Evolutionary conservation across 164 flowering plant species (phyloP), one percentile per base, ranked within the genome.

Genomic region (Aristolochia contorta): DNA sequence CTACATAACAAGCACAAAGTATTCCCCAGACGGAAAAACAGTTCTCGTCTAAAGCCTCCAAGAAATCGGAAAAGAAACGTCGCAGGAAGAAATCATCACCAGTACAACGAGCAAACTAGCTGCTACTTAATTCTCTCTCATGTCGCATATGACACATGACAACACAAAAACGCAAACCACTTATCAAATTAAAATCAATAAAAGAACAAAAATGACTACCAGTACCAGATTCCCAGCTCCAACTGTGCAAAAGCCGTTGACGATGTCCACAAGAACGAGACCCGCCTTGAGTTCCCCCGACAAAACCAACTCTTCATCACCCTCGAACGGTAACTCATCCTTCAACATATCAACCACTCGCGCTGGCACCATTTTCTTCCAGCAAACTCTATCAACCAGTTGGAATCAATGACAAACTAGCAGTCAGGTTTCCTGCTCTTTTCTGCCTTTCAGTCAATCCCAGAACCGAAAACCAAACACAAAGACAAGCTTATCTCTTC

Each of bases 211-310:
- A 47, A 33, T 21, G 6, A 16, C 2, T 1, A 12, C 21, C 16
- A 56, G 58, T 24, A 77, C 83, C 84, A 84, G 74, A 68, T 69
- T 74, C 22, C 90, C 90, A 68, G 84, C 80, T 49, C 90, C 90
- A 58, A 79, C 81, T 27, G 86, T 80, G 67, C 89, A 84, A 71
- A 84, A 82, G 20, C 89, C 86, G 73, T 84, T 84, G 68, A 79
- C 68, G 66, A 80, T 56, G 67, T 82, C 86, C 41, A 84, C 84
- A 30, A 84, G 78, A 65, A 82, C 91, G 12, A 82, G 77, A 46
- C 82, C 86, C 51, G 20, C 16, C 19, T 21, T 65, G 52, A 19
- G 54, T 56, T 74, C 77, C 53, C 64, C 77, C 32, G 68, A 16
- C 13, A 84, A 45, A 21, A 67, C 67, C 50, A 84, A 63, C 15